Percentiles rank a stretch among this genome's conserved stretches.
Evolutionary conservation across 345 rosid species (phyloP).

Genomic region (Turritis glabra): DNA sequence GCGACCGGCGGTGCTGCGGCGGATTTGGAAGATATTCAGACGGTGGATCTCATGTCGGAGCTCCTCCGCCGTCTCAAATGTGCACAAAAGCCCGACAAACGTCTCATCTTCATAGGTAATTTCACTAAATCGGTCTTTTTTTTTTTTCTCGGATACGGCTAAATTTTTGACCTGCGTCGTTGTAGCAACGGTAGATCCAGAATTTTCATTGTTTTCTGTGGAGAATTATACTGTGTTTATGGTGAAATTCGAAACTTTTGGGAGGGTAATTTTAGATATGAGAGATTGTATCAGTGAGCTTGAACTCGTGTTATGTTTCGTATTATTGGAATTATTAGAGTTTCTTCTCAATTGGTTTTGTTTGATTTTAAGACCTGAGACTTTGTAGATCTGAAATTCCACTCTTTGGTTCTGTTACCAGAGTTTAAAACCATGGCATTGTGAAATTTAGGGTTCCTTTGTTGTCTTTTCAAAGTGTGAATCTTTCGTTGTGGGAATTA

Average conservation of each 20-base stretch:
- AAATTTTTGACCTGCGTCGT: conserved; percentile 3
- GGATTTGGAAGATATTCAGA: conserved; percentile 69
- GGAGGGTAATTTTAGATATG: conserved; percentile 25
- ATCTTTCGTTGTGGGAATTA: background rate
- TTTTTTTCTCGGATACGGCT: background rate
- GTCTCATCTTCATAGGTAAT: conserved; percentile 84
- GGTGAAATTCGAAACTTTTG: conserved; percentile 4
- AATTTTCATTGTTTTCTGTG: background rate
- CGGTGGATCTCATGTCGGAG: conserved; percentile 81
- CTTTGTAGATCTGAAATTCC: conserved; percentile 10
- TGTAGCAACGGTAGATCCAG: conserved; percentile 15
- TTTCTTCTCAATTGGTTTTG: background rate
- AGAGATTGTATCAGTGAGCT: conserved; percentile 6
- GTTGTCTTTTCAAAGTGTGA: conserved; percentile 1
- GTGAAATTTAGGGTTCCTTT: background rate
- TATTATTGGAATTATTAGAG: background rate
- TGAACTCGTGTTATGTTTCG: conserved; percentile 22
- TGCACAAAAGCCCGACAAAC: conserved; percentile 81
- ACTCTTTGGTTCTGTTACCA: background rate
- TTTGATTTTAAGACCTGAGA: background rate
- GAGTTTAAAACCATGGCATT: background rate
- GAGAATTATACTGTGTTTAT: background rate
- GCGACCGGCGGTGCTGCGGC: conserved; percentile 22
- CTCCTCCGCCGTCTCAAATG: conserved; percentile 86
- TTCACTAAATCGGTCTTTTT: background rate